Percentiles rank a stretch among this genome's conserved stretches.
Evolutionary conservation across 1,139 yeast genomes (phyloP).

Genomic region (Suhomyces maxii): DNA sequence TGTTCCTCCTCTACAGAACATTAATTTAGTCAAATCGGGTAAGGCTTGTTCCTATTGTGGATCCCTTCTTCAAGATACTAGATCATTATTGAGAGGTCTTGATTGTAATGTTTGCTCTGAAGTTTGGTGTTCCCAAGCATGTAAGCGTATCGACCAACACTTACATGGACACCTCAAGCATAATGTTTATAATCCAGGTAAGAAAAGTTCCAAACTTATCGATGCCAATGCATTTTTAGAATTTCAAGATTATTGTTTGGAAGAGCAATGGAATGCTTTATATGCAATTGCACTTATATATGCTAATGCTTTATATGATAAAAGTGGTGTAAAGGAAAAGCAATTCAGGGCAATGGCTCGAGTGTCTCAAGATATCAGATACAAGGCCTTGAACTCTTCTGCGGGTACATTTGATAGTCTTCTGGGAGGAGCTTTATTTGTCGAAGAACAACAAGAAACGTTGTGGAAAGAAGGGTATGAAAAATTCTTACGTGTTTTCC

Average conservation of each 20-base stretch:
- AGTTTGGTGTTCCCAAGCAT: constrained; percentile 69
- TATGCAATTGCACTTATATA: constrained; percentile 63
- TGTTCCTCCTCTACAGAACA: constrained; percentile 70
- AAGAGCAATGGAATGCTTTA: constrained; percentile 68
- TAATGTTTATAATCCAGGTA: constrained; percentile 26
- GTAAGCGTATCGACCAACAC: constrained; percentile 54
- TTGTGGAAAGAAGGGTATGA: constrained; percentile 62
- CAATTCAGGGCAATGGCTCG: constrained; percentile 67
- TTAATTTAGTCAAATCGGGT: constrained; percentile 61
- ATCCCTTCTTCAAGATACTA: constrained; percentile 40
- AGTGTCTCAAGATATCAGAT: constrained; percentile 66
- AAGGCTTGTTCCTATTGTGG: constrained; percentile 85
- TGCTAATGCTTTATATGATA: constrained; percentile 50
- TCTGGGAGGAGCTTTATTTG: constrained; percentile 52
- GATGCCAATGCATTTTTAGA: constrained; percentile 51
- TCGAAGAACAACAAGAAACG: constrained; percentile 56
- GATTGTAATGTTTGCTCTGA: constrained; percentile 69
- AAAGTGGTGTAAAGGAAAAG: constrained; percentile 34
- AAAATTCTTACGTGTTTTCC: constrained; percentile 52
- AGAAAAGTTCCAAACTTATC: constrained; percentile 30
- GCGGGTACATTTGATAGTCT: constrained; percentile 56
- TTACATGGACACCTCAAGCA: constrained; percentile 67
- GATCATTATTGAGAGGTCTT: constrained; percentile 49
- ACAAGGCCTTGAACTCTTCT: constrained; percentile 58
- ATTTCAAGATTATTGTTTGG: constrained; percentile 62